Evolutionary conservation across 2,329 filamentous ascomycete genomes (phyloP).

Genomic region (Xylariaceae sp.): DNA sequence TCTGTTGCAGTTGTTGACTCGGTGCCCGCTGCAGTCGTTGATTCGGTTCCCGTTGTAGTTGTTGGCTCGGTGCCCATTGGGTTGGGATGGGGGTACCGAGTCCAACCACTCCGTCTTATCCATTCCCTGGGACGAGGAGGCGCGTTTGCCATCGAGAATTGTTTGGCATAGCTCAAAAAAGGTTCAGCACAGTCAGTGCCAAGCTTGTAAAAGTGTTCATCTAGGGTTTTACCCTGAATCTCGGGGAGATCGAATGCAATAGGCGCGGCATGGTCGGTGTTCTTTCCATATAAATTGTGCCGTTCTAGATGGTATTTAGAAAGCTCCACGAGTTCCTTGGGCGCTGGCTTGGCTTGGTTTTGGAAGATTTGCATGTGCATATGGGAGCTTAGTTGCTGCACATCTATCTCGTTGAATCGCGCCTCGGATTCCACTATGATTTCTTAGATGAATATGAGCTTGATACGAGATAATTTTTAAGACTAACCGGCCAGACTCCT

Average conservation of each 20-base stretch:
- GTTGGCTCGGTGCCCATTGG: constrained; percentile 41
- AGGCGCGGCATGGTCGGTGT: constrained; percentile 69
- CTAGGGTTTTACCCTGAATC: constrained; percentile 74
- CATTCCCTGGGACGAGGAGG: constrained; percentile 64
- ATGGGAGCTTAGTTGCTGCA: constrained; percentile 85
- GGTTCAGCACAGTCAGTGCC: constrained; percentile 85
- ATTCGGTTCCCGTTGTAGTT: no score
- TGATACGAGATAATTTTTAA: not conserved
- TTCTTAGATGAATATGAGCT: constrained; percentile 17
- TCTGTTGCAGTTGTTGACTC: no score
- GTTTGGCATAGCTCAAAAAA: constrained; percentile 69
- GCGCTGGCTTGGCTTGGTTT: constrained; percentile 49
- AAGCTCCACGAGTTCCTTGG: constrained; percentile 70
- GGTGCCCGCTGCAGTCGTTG: no score
- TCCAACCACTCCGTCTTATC: constrained; percentile 82
- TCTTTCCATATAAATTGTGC: constrained; percentile 88
- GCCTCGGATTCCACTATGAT: constrained; percentile 49
- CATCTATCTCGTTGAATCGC: constrained; percentile 86
- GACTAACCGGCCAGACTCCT: constrained; percentile 42
- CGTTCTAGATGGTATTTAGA: constrained; percentile 76
- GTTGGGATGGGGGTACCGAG: constrained; percentile 66
- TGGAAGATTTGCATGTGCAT: constrained; percentile 82
- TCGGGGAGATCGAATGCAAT: constrained; percentile 82
- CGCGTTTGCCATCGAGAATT: constrained; percentile 62
- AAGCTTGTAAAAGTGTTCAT: constrained; percentile 90